A percentile compares a stretch with the other conserved stretches of the same genome.
Conservation (phyloP, 495 filamentous ascomycete species). For the Wilcoxina mikolae region DNA sequence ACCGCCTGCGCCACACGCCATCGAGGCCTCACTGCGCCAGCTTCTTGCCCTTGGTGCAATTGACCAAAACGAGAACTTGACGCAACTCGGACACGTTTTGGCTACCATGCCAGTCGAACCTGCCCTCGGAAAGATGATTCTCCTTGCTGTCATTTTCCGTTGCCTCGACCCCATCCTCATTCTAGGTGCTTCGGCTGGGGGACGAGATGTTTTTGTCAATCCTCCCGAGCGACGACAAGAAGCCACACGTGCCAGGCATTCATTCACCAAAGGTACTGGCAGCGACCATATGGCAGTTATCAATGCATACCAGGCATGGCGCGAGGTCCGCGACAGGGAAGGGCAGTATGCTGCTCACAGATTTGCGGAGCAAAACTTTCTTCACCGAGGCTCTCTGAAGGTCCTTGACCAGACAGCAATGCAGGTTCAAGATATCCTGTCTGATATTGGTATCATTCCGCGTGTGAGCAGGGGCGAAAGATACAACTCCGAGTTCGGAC, state of each 20-base stretch:
- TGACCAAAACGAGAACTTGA: constrained; percentile 38
- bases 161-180: constrained; percentile 48
- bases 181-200: constrained; percentile 33
- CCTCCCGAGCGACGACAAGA: constrained; percentile 28
- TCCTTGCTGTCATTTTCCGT: constrained; percentile 45
- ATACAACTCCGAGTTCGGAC: constrained; percentile 31
- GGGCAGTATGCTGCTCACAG: constrained; percentile 25
- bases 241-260: constrained; percentile 26
- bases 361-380: constrained; percentile 31
- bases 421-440: constrained; percentile 36
- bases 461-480: constrained; percentile 10
- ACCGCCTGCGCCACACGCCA: constrained; percentile 34
- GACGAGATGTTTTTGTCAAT: constrained; percentile 34
- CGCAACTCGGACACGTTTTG: constrained; percentile 39
- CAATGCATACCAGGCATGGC: constrained; percentile 38
- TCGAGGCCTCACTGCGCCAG: constrained; percentile 35
- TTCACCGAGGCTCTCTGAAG: constrained; percentile 33
- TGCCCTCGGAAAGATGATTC: constrained; percentile 41
- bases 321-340: constrained; percentile 26
- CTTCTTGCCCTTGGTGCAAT: constrained; percentile 37
- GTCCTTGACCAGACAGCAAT: constrained; percentile 33
- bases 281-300: constrained; percentile 43
- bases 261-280: constrained; percentile 32
- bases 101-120: constrained; percentile 37
- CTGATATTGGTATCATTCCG: constrained; percentile 34